Evolutionary conservation across 2,329 filamentous ascomycete genomes (phyloP), one percentile per base, ranked within the genome.

Genomic region (Teratosphaeria gauchensis): DNA sequence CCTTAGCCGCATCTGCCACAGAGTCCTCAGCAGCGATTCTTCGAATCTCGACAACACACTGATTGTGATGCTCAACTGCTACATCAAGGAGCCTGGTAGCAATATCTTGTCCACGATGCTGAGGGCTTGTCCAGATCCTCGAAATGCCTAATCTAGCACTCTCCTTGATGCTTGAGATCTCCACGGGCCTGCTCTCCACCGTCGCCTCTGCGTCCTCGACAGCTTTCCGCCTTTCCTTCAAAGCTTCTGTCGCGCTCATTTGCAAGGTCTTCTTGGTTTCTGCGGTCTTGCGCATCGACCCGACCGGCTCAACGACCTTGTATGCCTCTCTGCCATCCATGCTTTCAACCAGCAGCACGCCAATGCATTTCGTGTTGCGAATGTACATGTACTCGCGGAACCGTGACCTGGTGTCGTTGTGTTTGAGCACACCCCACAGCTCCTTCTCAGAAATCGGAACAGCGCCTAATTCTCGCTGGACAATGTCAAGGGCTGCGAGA

Each of bases 361-460:
- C 85, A 8, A 87, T 76, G 65, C 84, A 87, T 63, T 82, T 85
- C 55, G 78, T 78, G 42, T 80, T 80, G 59, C 79, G 78, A 59
- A 87, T 75, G 65, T 86, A 85, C 31, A 88, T 65, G 64, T 84
- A 87, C 11, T 81, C 78, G 65, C 82, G 84, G 71, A 81, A 86
- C 55, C 80, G 69, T 81, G 75, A 61, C 12, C 21, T 48, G 48
- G 28, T 58, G 51, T 53, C 11, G 31, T 59, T 51, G 71, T 64
- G 63, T 68, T 33, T 4, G n/a, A 12, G 31, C 73, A 63, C 71
- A 78, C 51, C 78, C 84, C 84, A 87, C 42, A 86, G 71, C 28
- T 77, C 73, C 33, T 78, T 75, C 30, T 86, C 82, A 28, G 76
- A 70, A 56, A 87, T 84, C 38, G 81, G 76, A 0, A 84, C 80